Base-by-base conservation (phyloP, 495 filamentous ascomycete genomes). In the Astrothelium subdiscretum region DNA sequence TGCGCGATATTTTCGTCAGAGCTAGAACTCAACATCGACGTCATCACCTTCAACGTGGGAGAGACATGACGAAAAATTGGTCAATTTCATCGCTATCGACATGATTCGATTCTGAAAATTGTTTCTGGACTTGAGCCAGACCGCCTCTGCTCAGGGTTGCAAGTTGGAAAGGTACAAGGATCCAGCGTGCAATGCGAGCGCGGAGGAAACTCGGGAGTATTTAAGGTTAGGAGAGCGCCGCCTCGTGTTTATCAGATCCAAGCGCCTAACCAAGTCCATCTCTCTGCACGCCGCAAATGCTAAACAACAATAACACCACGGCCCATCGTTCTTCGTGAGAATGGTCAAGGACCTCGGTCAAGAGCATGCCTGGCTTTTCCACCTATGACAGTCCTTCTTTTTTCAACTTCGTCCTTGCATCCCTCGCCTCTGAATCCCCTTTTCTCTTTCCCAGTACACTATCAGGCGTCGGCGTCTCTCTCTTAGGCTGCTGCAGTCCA, bases 401-500 rank as follows among this genome's bases (percentile, higher is more conserved):
- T 57, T 61, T 68, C 22, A 66, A 22, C 62, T 61, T 66, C 32
- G 58, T 24, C 6, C 65, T 62, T 24, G 26, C 22, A 24, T 59
- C 63, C n/a, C 60, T 48, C 5, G 29, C 42, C 38, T 59, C 64
- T 35, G 57, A 26, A 63, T 75, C 73, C 51, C 72, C 73, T 65
- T 75, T 75, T 48, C 73, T 61, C 66, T 75, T 75, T 13, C 73
- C 73, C 40, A 75, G 58, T 20, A 66, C 57, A 31, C 68, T 71
- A 32, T 75, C 73, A 22, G 73, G 73, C 48, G 72, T 74, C 29
- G 42, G 20, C 24, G 48, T 54, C 48, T 54, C 63, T 31, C 66
- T 67, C 52, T 63, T 62, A 54, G 65, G 48, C 31, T 60, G 59
- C 44, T 57, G 59, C 24, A 35, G 44, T 3, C 29, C 51, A 27